Base-by-base conservation (phyloP, 2,329 filamentous ascomycete genomes). In the Colletotrichum lentis region DNA sequence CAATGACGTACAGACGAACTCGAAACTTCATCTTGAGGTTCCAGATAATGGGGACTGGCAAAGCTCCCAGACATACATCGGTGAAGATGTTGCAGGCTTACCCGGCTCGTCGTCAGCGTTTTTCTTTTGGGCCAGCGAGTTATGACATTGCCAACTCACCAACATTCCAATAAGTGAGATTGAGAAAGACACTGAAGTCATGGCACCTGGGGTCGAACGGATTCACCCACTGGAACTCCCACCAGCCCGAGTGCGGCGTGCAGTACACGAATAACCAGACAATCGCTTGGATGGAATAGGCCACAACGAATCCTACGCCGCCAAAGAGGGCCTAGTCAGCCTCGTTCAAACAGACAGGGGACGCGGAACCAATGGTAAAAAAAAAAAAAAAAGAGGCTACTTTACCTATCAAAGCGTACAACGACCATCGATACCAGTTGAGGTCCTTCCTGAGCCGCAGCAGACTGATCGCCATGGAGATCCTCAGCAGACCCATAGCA, bases 1-100 rank as follows among this genome's bases (percentile, higher is more conserved):
- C 71, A 56, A 76, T 74, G 22, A 76, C 69, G n/a, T 76, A 76
- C 1, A 75, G 47, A 8, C 73, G 69, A 12, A 72, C 62, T 6
- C 74, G 69, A 14, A 73, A 66, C 43, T 73, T 72, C 50, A 76
- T 72, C 22, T 75, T 72, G 1, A 77, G 69, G 35, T 69, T 73
- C 73, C 75, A 73, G n/a, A 77, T 76, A 18, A 77, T 68, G 0
- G 75, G 76, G 7, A 77, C 64, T 1, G 76, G 76, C 35, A 77
- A 57, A 2, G 73, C 73, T 8, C 74, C 73, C 12, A 77, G 69
- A 4, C 69, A 70, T 12, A 77, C 70, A 57, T 78, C 76, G 31
- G 75, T 76, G 37, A 75, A 67, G 18, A 77, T 76, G 47, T 77
- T 76, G 67, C 74, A 74, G 18, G 72, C 74, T 75, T n/a, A 24